phyloP scores from a whole-genome alignment of 495 filamentous ascomycete genomes.

The Mytilinidion resinicola region DNA sequence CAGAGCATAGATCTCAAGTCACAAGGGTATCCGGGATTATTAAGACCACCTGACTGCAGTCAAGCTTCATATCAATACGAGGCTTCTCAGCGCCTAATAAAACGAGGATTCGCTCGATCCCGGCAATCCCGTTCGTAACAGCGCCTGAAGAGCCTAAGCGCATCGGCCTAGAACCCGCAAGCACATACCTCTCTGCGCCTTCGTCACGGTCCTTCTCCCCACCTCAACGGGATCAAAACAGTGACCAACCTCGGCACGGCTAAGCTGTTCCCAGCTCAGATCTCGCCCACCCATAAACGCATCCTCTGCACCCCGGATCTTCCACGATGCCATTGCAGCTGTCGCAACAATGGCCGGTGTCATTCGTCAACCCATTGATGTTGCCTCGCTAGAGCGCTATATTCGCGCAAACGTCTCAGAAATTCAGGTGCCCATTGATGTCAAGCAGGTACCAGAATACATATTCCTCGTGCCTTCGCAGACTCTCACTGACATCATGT shows the following conservation, averaged over 20 bases:
- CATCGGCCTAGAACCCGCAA: no score
- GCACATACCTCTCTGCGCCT: no score
- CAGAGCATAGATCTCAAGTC: no score
- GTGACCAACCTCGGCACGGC: neutral
- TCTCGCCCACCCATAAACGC: neutral
- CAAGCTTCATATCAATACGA: no score
- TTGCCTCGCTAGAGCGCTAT: conserved; percentile 69
- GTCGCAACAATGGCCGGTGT: conserved; percentile 66
- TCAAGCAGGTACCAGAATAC: conserved; percentile 69
- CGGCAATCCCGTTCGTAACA: no score
- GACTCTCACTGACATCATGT: neutral
- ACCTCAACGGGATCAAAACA: no score
- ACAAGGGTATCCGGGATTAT: no score
- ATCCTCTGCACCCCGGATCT: neutral
- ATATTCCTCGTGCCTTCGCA: neutral
- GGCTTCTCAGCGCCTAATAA: no score
- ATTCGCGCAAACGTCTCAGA: conserved; percentile 66
- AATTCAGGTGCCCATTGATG: conserved; percentile 71
- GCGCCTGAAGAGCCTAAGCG: no score
- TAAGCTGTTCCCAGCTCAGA: conserved; percentile 1
- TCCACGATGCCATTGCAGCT: neutral
- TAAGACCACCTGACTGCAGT: no score
- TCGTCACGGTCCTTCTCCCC: no score
- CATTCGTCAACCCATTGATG: conserved; percentile 82
- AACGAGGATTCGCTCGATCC: no score